Conservation (phyloP, 2,329 filamentous ascomycete genomes). For the Sporothrix brasiliensis region DNA sequence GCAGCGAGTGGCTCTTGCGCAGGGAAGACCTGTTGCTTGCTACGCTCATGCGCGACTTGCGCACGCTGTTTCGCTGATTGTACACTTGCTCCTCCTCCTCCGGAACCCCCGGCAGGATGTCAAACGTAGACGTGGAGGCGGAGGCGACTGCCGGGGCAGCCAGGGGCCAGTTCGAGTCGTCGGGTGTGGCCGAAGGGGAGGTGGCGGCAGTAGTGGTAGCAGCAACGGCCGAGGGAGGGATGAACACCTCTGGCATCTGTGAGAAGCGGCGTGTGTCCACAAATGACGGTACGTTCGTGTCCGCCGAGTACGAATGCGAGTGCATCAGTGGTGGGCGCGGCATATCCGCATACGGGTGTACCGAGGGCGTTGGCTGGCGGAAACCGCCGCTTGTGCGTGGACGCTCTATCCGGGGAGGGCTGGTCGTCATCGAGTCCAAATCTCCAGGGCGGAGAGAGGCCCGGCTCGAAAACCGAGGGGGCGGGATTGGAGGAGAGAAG, state of each 20-base stretch:
- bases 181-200: conserved; percentile 39
- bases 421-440: conserved; percentile 43
- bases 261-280: conserved; percentile 40
- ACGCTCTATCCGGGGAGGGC: conserved; percentile 40
- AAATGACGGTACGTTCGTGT: conserved; percentile 36
- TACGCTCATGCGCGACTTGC: conserved; percentile 49
- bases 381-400: conserved; percentile 52
- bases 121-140: conserved; percentile 41
- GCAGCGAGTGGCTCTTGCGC: conserved; percentile 59
- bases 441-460: conserved; percentile 51
- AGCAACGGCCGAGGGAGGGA: neutral
- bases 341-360: conserved; percentile 7
- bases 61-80: conserved; percentile 38
- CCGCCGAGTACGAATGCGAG: conserved; percentile 40
- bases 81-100: conserved; percentile 62
- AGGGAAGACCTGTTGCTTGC: conserved; percentile 56
- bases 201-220: neutral
- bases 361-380: conserved; percentile 41
- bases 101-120: conserved; percentile 61
- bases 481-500: conserved; percentile 49
- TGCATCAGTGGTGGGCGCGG: conserved; percentile 48
- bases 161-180: conserved; percentile 52
- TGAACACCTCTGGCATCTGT: conserved; percentile 45
- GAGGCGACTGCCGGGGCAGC: conserved; percentile 42
- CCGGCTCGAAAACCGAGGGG: conserved; percentile 60